Percentiles rank a stretch among this genome's conserved stretches.
phyloP scores from a whole-genome alignment of 306 rosid genomes.

The Trifolium dubium region DNA sequence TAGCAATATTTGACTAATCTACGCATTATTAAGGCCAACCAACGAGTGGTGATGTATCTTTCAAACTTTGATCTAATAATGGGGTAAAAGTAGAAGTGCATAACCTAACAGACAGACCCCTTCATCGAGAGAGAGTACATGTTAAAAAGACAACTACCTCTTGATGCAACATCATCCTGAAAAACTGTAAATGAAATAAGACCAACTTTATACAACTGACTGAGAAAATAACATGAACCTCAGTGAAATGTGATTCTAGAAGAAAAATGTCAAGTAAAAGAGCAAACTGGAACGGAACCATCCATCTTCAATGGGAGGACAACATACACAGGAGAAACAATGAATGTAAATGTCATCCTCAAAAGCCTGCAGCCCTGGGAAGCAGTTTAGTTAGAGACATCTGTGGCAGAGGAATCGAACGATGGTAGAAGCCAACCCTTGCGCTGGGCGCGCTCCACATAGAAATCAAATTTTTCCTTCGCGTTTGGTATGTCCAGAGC shows the following conservation, averaged over 20 bases:
- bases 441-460: constrained; percentile 70
- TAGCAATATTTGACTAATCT: not conserved
- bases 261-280: not conserved
- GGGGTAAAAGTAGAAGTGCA: not conserved
- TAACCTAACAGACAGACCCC: not conserved
- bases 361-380: constrained; percentile 49
- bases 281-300: constrained; percentile 33
- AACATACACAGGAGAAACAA: constrained; percentile 57
- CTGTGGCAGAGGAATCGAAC: constrained; percentile 57
- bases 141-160: constrained; percentile 43
- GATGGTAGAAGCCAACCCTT: constrained; percentile 81
- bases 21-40: not conserved
- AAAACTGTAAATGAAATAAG: constrained; percentile 48
- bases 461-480: constrained; percentile 67
- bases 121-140: constrained; percentile 15
- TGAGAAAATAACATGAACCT: constrained; percentile 30
- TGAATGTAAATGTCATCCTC: constrained; percentile 54
- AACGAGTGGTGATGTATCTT: not conserved
- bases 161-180: constrained; percentile 51
- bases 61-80: constrained; percentile 4
- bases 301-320: constrained; percentile 43
- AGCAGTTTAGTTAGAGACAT: constrained; percentile 37
- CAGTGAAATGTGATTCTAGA: constrained; percentile 38
- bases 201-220: constrained; percentile 55
- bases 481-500: constrained; percentile 98